Conservation (phyloP, 805 yeast species). For the Lipomyces orientalis region DNA sequence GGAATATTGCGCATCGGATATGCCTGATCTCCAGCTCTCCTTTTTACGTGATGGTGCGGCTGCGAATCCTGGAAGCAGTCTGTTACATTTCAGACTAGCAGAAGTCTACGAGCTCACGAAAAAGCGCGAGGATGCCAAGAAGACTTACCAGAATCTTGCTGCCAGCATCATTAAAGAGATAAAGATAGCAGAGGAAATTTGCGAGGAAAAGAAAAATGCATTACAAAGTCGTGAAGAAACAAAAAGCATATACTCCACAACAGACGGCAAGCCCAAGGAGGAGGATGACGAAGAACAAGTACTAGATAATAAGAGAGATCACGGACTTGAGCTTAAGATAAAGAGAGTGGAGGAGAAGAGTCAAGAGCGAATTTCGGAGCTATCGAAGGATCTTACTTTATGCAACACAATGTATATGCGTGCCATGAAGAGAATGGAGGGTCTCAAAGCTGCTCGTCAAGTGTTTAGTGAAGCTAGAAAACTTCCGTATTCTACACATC, state of each 20-base stretch:
- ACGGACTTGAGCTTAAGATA: constrained; percentile 10
- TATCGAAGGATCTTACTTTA: constrained; percentile 58
- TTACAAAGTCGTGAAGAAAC: constrained; percentile 24
- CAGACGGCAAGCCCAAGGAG: constrained; percentile 8
- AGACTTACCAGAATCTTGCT: constrained; percentile 58
- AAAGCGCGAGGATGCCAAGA: constrained; percentile 57
- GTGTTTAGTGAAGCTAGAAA: constrained; percentile 75
- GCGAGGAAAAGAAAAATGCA: constrained; percentile 32
- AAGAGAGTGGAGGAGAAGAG: constrained; percentile 35
- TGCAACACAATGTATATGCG: constrained; percentile 75
- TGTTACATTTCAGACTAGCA: constrained; percentile 69
- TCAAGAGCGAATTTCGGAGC: constrained; percentile 38
- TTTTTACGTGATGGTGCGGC: constrained; percentile 60
- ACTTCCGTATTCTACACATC: constrained; percentile 66
- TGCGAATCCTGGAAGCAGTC: constrained; percentile 72
- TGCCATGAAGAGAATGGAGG: constrained; percentile 67
- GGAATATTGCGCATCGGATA: constrained; percentile 49
- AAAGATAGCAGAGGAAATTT: constrained; percentile 41
- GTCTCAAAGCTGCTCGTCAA: constrained; percentile 72
- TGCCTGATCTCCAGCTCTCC: constrained; percentile 46
- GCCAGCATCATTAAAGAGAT: constrained; percentile 51
- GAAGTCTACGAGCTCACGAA: constrained; percentile 70
- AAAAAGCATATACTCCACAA: not conserved
- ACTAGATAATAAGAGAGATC: not conserved
- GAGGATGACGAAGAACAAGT: constrained; percentile 7